These are phyloP conservation scores for Jatropha multifida DNA, from an alignment of 441 rosid genomes.

Conservation along the genomic window DNA sequence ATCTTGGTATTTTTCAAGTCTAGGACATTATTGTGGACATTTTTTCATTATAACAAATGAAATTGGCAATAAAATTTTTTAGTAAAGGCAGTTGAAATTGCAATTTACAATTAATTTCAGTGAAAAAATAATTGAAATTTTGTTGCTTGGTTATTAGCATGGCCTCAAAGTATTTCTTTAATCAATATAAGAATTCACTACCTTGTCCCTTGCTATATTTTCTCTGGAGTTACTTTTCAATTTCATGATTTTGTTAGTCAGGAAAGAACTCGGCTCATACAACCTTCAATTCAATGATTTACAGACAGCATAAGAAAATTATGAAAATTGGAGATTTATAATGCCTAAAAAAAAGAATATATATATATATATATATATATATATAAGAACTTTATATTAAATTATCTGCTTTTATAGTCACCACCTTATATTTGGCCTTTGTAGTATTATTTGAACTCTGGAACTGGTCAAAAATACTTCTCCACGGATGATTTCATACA, in stretches of 20 bases:
- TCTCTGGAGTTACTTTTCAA: neutral
- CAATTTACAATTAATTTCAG: neutral
- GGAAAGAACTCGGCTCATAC: neutral
- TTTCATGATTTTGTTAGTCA: neutral
- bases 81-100: neutral
- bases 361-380: no score
- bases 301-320: neutral
- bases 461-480: conserved; percentile 44
- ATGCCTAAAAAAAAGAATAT: neutral
- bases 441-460: conserved; percentile 47
- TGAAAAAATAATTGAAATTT: neutral
- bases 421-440: conserved; percentile 19
- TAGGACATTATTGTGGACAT: conserved; percentile 7
- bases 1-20: conserved; percentile 3
- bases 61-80: neutral
- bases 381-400: neutral
- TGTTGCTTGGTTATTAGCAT: neutral
- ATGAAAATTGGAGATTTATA: neutral
- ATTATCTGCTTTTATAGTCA: conserved; percentile 4
- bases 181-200: neutral
- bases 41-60: neutral
- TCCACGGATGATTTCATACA: conserved; percentile 51
- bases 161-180: conserved; percentile 4
- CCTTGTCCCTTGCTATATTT: neutral
- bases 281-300: neutral